Base-by-base conservation (phyloP, 306 rosid species). In the Glycine tomentella region DNA sequence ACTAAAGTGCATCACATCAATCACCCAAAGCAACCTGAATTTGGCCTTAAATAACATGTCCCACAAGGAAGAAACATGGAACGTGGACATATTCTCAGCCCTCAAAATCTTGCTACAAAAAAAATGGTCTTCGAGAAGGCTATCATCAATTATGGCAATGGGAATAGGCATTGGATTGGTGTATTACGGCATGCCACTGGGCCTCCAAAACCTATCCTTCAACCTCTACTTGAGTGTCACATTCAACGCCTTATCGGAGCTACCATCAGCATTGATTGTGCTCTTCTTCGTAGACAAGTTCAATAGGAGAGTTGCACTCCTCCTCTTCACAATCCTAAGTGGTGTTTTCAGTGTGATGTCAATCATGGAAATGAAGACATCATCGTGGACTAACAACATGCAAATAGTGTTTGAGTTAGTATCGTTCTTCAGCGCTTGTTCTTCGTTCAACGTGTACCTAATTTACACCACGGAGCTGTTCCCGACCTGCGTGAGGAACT, bases 401-500 rank as follows among this genome's bases (percentile, higher is more conserved):
- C 86, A 79, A 44, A 76, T 91, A 7, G 87, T 79, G 69, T 34
- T 89, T 0, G 96, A 89, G 81, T 9, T 87, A 2, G 57, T 81
- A 34, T 88, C 91, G 1, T 91, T 89, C 52, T 89, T 89, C 63
- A 45, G 88, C 6, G 90, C 87, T 0, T 87, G 93, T 34, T 65
- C 84, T 1, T 72, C 89, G 0, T 71, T 76, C 40, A 80, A 75
- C 40, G 20, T 87, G 2, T 67, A 76, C 52, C 65, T 91, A 2
- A 81, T 91, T 83, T 69, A 69, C 40, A 69, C 74, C 0, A 69
- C 74, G 0, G 74, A 69, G 12, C 31, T 69, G 40, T 69, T 91
- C 52, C 93, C 93, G 0, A 89, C 93, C 0, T 81, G 89, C 53
- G 92, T 91, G 5, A n/a, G 93, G 15, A 91, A 89, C 86, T 84